phyloP scores from a whole-genome alignment of 75 land plant genomes.

The Cupressus sempervirens region DNA sequence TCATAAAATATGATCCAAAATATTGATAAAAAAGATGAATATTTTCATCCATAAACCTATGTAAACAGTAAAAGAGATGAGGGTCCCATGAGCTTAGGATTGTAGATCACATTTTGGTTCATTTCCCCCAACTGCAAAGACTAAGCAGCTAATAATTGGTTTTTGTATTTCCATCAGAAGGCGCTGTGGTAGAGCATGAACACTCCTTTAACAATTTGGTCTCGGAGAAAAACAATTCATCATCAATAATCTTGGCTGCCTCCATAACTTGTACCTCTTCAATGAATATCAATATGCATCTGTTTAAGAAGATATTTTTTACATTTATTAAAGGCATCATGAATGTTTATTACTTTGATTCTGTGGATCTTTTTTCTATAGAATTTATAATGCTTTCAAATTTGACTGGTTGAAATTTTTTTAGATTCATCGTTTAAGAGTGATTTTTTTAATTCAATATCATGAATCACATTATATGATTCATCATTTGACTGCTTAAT shows the following conservation, averaged over 20 bases:
- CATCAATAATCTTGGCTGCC: neutral
- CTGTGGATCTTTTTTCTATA: too few relatives aligned
- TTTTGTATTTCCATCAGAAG: neutral
- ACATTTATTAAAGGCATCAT: neutral
- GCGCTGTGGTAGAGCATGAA: neutral
- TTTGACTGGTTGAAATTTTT: too few relatives aligned
- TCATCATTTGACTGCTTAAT: too few relatives aligned
- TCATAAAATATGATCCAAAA: too few relatives aligned
- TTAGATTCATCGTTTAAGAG: too few relatives aligned
- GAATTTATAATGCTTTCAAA: too few relatives aligned
- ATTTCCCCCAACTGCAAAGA: neutral
- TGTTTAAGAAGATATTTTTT: neutral
- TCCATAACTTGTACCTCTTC: neutral
- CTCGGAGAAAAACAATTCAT: neutral
- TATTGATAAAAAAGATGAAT: neutral
- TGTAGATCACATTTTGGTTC: neutral
- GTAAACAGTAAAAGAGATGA: neutral
- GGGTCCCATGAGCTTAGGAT: neutral
- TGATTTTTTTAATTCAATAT: too few relatives aligned
- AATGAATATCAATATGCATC: neutral
- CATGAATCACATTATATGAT: too few relatives aligned
- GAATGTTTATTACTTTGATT: too few relatives aligned
- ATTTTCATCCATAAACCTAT: neutral
- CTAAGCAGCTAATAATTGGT: neutral
- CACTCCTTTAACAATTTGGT: neutral